These are phyloP conservation scores for Rhizomucor miehei DNA, from an alignment of 371 early-diverging fungal species.

Conservation along the genomic window DNA sequence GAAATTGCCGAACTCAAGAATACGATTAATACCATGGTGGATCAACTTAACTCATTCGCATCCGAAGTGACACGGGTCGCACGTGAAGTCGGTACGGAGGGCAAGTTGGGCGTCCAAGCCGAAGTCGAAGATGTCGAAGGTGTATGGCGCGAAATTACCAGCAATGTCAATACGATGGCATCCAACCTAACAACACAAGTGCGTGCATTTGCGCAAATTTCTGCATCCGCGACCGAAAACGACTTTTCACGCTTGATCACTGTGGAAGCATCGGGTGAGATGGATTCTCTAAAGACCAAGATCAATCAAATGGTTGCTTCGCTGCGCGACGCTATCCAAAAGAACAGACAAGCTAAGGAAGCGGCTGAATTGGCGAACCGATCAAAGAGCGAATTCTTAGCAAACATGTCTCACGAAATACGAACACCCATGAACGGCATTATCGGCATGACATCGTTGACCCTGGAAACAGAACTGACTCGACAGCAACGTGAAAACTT, in stretches of 20 bases:
- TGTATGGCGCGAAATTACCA: conserved; percentile 47
- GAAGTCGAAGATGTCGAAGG: conserved; percentile 42
- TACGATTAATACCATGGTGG: conserved; percentile 44
- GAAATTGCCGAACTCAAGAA: conserved; percentile 39
- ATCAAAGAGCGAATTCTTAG: conserved; percentile 65
- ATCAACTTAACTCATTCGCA: conserved; percentile 37
- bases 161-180: conserved; percentile 47
- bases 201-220: conserved; percentile 53
- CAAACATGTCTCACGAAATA: conserved; percentile 66
- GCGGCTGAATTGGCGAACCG: conserved; percentile 52
- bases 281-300: conserved; percentile 67
- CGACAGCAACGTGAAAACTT: conserved; percentile 69
- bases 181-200: conserved; percentile 45
- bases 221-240: conserved; percentile 53
- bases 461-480: conserved; percentile 57
- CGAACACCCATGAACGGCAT: conserved; percentile 57
- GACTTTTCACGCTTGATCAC: conserved; percentile 61
- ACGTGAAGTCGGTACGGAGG: conserved; percentile 47
- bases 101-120: conserved; percentile 37
- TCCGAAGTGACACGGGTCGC: conserved; percentile 39
- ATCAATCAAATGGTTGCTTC: conserved; percentile 65
- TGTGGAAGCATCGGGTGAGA: conserved; percentile 64
- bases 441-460: conserved; percentile 65
- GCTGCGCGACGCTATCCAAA: conserved; percentile 59
- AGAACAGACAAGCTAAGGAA: conserved; percentile 55